Percentiles rank a stretch among this genome's conserved stretches.
These are phyloP conservation scores for Micractinium conductrix DNA, from an alignment of 139 green algal genomes.

Conservation along the genomic window DNA sequence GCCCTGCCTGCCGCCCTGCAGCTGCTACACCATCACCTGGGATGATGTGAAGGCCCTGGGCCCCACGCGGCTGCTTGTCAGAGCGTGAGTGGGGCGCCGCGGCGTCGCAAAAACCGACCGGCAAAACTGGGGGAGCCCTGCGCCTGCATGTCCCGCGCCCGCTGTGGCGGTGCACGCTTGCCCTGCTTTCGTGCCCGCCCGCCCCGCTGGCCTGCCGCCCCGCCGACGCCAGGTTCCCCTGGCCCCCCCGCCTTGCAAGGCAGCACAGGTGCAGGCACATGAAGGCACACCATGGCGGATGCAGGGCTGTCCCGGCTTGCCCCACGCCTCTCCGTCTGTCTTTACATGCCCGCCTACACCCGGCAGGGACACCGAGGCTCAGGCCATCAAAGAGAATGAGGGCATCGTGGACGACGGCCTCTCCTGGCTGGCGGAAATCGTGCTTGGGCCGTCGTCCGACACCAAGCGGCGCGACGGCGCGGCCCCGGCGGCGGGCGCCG, in stretches of 20 bases:
- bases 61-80: constrained; percentile 20
- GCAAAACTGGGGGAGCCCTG: too few species aligned
- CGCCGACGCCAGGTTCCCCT: too few species aligned
- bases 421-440: constrained; percentile 6
- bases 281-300: too few species aligned
- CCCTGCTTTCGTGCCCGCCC: not conserved
- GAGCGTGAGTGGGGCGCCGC: not conserved
- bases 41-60: constrained; percentile 39
- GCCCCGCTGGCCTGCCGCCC: not conserved
- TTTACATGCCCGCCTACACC: not conserved
- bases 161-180: not conserved
- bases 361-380: constrained; percentile 32
- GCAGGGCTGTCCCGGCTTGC: not conserved
- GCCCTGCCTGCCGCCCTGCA: not conserved
- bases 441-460: not conserved
- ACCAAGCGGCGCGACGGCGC: too few species aligned
- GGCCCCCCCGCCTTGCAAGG: too few species aligned
- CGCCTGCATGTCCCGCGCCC: not conserved
- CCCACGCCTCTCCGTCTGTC: not conserved
- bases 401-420: constrained; percentile 33
- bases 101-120: too few species aligned
- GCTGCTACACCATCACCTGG: constrained; percentile 32
- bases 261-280: too few species aligned
- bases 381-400: constrained; percentile 41
- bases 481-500: too few species aligned